Percentiles rank a stretch among this genome's conserved stretches.
phyloP scores from a whole-genome alignment of 2,329 filamentous ascomycete genomes.

The Tolypocladium amazonense region DNA sequence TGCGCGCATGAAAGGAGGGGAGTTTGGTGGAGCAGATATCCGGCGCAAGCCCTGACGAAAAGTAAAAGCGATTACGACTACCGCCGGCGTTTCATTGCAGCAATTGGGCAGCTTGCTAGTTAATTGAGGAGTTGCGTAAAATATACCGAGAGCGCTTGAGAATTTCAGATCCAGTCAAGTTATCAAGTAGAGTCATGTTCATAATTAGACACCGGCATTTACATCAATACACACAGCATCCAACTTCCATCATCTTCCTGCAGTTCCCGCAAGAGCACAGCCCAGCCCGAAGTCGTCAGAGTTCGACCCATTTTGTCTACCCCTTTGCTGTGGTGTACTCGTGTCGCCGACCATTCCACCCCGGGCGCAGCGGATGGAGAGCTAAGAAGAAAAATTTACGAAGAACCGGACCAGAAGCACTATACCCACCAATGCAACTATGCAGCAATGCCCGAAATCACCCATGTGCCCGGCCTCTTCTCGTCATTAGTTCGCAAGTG shows the following conservation, averaged over 20 bases:
- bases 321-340: background rate
- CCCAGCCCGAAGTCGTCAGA: background rate
- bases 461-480: background rate
- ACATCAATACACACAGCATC: background rate
- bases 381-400: background rate
- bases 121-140: background rate
- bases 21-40: background rate
- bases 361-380: background rate
- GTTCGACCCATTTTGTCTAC: background rate
- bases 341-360: background rate
- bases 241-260: background rate
- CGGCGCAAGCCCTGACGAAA: background rate
- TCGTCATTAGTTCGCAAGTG: no score
- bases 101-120: background rate
- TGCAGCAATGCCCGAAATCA: background rate
- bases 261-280: background rate
- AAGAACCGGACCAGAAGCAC: background rate
- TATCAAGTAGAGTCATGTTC: background rate
- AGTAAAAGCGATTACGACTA: background rate
- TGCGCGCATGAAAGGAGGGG: background rate
- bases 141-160: background rate
- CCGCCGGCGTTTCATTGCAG: background rate
- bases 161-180: background rate
- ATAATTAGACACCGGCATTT: background rate
- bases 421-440: background rate